Evolutionary conservation across 805 yeast species (phyloP).

Genomic region (Candida sanyiensis): DNA sequence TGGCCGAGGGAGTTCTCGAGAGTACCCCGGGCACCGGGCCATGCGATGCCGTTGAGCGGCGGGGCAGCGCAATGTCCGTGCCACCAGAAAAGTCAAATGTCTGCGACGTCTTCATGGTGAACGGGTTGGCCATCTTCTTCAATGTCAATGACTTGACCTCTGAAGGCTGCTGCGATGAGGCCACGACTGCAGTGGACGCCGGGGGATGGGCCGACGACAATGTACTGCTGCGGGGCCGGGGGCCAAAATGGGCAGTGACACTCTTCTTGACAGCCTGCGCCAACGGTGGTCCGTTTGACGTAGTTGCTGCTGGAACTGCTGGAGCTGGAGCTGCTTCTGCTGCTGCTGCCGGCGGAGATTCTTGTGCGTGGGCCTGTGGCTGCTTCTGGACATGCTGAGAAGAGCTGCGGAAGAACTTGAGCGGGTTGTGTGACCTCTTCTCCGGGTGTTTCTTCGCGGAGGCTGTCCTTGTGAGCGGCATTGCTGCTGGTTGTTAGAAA

Average conservation of each 20-base stretch:
- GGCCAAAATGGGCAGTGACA: constrained; percentile 5
- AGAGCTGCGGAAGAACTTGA: constrained; percentile 7
- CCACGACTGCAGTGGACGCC: too few species aligned
- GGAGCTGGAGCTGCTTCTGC: neutral
- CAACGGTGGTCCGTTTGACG: too few species aligned
- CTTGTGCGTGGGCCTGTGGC: too few species aligned
- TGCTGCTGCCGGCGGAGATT: neutral
- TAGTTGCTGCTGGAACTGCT: too few species aligned
- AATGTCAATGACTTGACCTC: too few species aligned
- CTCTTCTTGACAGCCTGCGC: constrained; percentile 7
- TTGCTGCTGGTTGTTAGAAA: neutral
- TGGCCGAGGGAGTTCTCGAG: constrained; percentile 12
- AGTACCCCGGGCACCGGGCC: constrained; percentile 7
- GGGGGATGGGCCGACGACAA: too few species aligned
- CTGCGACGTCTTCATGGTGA: constrained; percentile 1
- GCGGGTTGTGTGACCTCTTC: constrained; percentile 11
- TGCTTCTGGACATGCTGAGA: constrained; percentile 6
- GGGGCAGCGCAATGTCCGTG: constrained; percentile 24
- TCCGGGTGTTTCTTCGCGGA: constrained; percentile 9
- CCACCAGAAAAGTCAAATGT: constrained; percentile 16
- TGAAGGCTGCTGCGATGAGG: too few species aligned
- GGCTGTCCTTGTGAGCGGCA: constrained; percentile 6
- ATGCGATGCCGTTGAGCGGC: constrained; percentile 12
- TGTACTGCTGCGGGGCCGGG: constrained; percentile 8
- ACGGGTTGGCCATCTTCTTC: constrained; percentile 11